These are phyloP conservation scores for Rhododendron mucronatum DNA, from an alignment of 148 eudicot genomes.

Conservation along the genomic window DNA sequence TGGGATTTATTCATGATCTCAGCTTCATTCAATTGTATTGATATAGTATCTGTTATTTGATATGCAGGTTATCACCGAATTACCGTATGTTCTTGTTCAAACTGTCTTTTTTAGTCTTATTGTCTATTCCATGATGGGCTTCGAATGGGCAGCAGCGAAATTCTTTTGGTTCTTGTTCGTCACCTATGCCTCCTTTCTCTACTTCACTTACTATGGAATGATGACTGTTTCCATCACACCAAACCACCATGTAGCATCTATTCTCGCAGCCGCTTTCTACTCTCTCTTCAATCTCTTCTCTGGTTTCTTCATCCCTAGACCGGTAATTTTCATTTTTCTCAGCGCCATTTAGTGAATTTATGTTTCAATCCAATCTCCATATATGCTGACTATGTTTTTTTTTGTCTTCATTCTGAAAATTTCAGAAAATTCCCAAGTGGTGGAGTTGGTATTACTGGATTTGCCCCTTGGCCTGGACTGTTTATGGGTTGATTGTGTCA, in stretches of 20 bases:
- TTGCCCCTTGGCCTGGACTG: constrained; percentile 97
- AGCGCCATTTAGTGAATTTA: not conserved
- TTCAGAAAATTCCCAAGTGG: constrained; percentile 93
- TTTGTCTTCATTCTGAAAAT: not conserved
- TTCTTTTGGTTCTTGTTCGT: constrained; percentile 92
- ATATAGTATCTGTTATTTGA: not conserved
- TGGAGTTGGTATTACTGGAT: constrained; percentile 99
- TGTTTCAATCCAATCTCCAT: not conserved
- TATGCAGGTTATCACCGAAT: constrained; percentile 68
- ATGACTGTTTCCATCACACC: constrained; percentile 97
- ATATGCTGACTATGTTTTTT: not conserved
- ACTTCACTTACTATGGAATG: constrained; percentile 98
- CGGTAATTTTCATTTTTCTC: constrained; percentile 45
- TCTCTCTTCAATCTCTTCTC: constrained; percentile 91
- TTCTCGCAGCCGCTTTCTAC: constrained; percentile 88
- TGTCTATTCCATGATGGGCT: constrained; percentile 88
- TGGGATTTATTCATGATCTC: not conserved
- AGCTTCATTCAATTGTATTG: not conserved
- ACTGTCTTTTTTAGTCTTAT: constrained; percentile 55
- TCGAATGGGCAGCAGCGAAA: constrained; percentile 75
- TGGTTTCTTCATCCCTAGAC: constrained; percentile 95
- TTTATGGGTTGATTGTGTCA: constrained; percentile 77
- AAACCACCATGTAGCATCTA: constrained; percentile 88
- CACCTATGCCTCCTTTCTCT: constrained; percentile 73
- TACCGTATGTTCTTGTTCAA: constrained; percentile 78